Evolutionary conservation across 306 rosid species (phyloP).

Genomic region (Luffa acutangula): DNA sequence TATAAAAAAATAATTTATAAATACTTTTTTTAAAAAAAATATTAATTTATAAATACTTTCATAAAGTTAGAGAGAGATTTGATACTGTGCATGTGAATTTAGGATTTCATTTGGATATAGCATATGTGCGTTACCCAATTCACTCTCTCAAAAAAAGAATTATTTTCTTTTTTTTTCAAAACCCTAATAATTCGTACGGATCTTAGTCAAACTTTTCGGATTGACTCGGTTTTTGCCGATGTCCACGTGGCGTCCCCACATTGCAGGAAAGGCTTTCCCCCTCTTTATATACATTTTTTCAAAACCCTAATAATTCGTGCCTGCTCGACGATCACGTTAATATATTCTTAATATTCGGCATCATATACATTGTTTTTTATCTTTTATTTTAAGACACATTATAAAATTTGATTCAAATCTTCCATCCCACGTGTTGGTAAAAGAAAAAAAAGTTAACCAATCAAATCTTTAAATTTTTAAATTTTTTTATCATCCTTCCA

Average conservation of each 20-base stretch:
- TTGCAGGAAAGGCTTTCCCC: not conserved
- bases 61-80: not conserved
- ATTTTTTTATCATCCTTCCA: too few relatives aligned
- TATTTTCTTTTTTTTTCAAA: not conserved
- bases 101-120: not conserved
- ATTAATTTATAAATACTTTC: not conserved
- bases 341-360: not conserved
- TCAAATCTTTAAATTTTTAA: too few relatives aligned
- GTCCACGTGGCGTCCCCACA: constrained; percentile 1
- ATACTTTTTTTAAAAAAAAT: too few relatives aligned
- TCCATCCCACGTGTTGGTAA: too few relatives aligned
- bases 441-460: too few relatives aligned
- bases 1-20: not conserved
- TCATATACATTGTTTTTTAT: not conserved
- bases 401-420: too few relatives aligned
- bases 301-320: not conserved
- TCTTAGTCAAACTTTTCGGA: not conserved
- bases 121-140: not conserved
- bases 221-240: not conserved
- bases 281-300: not conserved
- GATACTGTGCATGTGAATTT: not conserved
- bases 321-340: not conserved
- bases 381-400: too few relatives aligned
- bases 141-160: not conserved
- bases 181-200: not conserved